Percentiles rank a stretch among this genome's conserved stretches.
phyloP scores from a whole-genome alignment of 2,329 filamentous ascomycete genomes.

The Colletotrichum cordylinicola region DNA sequence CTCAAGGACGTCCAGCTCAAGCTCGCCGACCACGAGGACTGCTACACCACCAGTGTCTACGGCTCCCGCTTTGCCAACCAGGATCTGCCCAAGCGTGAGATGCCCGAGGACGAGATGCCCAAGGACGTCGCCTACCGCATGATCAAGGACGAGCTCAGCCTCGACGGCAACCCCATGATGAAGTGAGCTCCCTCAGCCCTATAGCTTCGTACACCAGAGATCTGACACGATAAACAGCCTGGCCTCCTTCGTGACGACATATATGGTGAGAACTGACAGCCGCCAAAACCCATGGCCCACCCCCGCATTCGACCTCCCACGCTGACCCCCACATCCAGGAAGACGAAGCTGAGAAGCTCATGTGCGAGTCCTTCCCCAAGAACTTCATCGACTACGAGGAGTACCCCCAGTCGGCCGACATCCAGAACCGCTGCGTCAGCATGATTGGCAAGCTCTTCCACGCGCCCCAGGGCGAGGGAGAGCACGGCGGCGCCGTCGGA shows the following conservation, averaged over 20 bases:
- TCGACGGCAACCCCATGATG: conserved; percentile 91
- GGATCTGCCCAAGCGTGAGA: conserved; percentile 82
- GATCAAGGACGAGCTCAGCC: conserved; percentile 93
- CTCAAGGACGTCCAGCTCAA: conserved; percentile 32
- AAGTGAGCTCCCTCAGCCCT: conserved; percentile 57
- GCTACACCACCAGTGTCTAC: conserved; percentile 82
- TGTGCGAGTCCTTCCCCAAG: conserved; percentile 89
- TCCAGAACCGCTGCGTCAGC: conserved; percentile 90
- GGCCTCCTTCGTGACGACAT: conserved; percentile 93
- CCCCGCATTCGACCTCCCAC: neutral
- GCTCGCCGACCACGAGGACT: conserved; percentile 57
- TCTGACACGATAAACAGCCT: conserved; percentile 56
- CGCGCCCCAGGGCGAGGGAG: conserved; percentile 62
- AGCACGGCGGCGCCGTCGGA: conserved; percentile 73
- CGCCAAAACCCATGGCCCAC: neutral
- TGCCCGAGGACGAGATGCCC: conserved; percentile 92
- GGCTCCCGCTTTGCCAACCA: conserved; percentile 82
- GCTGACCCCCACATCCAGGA: conserved; percentile 58
- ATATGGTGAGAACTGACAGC: conserved; percentile 70
- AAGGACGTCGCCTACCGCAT: conserved; percentile 91
- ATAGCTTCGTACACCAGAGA: neutral
- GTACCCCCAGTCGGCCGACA: conserved; percentile 81
- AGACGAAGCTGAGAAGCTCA: conserved; percentile 94
- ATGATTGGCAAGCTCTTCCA: conserved; percentile 93
- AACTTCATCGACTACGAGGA: conserved; percentile 95